Base-by-base conservation (phyloP, 306 rosid species). In the Dryas octopetala region DNA sequence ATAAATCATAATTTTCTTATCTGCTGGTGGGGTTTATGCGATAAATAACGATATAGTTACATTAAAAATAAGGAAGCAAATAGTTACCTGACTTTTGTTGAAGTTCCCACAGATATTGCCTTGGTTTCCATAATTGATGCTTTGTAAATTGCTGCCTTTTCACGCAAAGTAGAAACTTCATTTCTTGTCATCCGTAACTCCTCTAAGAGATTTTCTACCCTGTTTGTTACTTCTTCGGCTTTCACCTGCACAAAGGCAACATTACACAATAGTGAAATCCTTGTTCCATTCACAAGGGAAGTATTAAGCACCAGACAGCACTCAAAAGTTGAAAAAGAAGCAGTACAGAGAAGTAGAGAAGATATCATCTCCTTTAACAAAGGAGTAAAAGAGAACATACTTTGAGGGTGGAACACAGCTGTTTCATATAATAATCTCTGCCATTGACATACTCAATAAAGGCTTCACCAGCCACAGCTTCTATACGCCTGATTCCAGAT, bases 381-480 rank as follows among this genome's bases (percentile, higher is more conserved):
- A 65, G 2, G n/a, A 40, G 28, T n/a, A 75, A 80, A 59, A 9
- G 9, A 51, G 68, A 74, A 59, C 90, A 71, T 86, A 94, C 98
- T 86, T 94, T 94, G 79, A 94, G 96, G 74, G 89, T 87, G 54
- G 93, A 85, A 87, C 98, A 94, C 13, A 91, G 84, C 63, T 85
- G 88, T 79, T 80, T 91, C 89, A 91, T 86, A 77, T 88, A 88
- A 76, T 79, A 84, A 76, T 94, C 98, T 75, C 98, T 86, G 74
- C 86, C 83, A 84, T 84, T 88, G 77, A 90, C 90, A 68, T 94
- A 91, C 76, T 94, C 96, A 73, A 94, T 85, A 78, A 87, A 94
- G 63, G 97, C 92, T 67, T 91, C 98, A 76, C 98, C 98, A 38
- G 98, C 97, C 68, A 95, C 97, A 19, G 98, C 96, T 86, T 95